Base-by-base conservation (phyloP, 2,329 filamentous ascomycete species). In the Fusarium mexicanum region DNA sequence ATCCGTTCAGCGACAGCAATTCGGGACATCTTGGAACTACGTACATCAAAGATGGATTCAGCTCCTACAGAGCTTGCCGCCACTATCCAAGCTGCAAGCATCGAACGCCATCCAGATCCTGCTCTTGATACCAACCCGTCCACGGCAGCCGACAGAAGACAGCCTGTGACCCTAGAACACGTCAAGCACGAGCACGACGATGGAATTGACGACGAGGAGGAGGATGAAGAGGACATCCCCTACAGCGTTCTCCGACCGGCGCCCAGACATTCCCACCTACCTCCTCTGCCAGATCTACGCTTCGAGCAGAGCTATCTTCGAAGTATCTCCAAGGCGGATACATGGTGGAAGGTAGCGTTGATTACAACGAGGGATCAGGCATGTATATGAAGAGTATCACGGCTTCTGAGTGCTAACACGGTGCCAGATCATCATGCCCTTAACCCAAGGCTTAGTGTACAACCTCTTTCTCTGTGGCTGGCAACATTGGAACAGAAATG, bases 271-370 rank as follows among this genome's bases (percentile, higher is more conserved):
- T 82, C 83, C 41, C 82, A 84, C 46, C 85, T 91, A 62, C 89
- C 88, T 37, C 89, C 91, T 14, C 89, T 98, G 79, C 95, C 95
- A 8, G 96, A 99, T 84, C 86, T 99, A 75, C 91, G 96, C 48
- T 98, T 98, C 84, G 96, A 99, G 85, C 96, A 99, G 88, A 98
- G 95, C 87, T 99, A 99, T 83, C 89, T 99, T 63, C 92, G 93
- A 78, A 97, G 95, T 84, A 93, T 99, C 77, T 90, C 92, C 74
- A 87, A 90, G 64, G 94, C 95, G 41, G 90, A 96, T 75, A 91
- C 90, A 31, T 95, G 92, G 91, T 92, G 93, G 85, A 90, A 91
- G 81, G 90, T 99, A 38, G 88, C 90, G 13, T 93, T 92, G 85
- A 96, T 99, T 76, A 99, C 96, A 24, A 83, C 93, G 41, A 88